Conservation (phyloP, 345 rosid genomes). For the Microcos paniculata region DNA sequence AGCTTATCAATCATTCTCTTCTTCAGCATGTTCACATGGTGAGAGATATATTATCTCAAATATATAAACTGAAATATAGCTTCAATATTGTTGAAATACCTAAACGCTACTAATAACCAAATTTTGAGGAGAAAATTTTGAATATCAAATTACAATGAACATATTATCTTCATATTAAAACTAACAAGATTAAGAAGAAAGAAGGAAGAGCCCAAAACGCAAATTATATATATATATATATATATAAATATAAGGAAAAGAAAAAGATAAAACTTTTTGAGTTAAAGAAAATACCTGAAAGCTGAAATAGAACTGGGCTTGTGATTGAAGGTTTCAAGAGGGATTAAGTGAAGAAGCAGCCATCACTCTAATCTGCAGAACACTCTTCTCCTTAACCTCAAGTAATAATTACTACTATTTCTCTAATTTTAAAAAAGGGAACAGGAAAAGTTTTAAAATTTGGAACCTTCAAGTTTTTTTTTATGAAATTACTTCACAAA, state of each 20-base stretch:
- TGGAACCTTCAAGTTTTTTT: neutral
- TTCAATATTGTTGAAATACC: neutral
- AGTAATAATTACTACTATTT: neutral
- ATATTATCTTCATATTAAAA: neutral
- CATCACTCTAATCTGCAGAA: neutral
- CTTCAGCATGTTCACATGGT: neutral
- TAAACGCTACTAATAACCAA: neutral
- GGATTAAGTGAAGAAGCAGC: conserved; percentile 18
- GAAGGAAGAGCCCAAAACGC: neutral
- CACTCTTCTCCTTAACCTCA: neutral
- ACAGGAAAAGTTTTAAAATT: neutral
- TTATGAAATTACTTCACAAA: neutral
- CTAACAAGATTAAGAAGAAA: neutral
- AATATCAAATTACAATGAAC: neutral
- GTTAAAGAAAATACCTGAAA: conserved; percentile 15
- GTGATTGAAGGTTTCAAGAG: neutral
- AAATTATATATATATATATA: too few species aligned
- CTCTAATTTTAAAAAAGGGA: neutral
- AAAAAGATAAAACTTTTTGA: neutral
- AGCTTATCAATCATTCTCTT: neutral
- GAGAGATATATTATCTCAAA: too few species aligned
- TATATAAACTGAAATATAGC: neutral
- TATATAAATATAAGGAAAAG: neutral
- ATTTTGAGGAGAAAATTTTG: neutral
- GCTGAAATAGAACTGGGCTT: neutral